A percentile compares a stretch with the other conserved stretches of the same genome.
phyloP scores from a whole-genome alignment of 805 yeast species.

The Nakazawaea holstii region DNA sequence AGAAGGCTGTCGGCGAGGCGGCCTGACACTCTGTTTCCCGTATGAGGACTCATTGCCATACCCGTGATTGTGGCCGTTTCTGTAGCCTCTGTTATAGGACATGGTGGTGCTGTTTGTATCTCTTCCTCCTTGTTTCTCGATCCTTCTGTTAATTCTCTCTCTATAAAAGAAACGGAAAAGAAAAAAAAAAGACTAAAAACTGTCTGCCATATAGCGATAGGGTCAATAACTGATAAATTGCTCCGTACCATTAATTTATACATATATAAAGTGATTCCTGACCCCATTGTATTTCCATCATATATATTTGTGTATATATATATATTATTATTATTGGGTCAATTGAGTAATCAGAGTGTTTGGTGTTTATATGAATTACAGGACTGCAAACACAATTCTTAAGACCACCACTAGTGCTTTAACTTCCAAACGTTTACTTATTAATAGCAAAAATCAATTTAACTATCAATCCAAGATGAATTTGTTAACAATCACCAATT shows the following conservation, averaged over 20 bases:
- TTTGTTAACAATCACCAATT: constrained; percentile 48
- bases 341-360: not conserved
- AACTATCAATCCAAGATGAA: constrained; percentile 23
- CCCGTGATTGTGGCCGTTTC: not conserved
- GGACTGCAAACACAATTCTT: not conserved
- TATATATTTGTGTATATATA: too few relatives aligned
- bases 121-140: not conserved
- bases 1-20: not conserved
- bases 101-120: not conserved
- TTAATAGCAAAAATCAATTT: not conserved
- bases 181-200: too few relatives aligned
- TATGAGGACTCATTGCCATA: not conserved
- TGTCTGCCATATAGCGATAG: not conserved
- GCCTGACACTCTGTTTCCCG: not conserved
- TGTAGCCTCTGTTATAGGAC: not conserved
- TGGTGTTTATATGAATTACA: not conserved
- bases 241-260: not conserved
- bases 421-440: not conserved
- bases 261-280: too few relatives aligned
- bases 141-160: too few relatives aligned
- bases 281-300: too few relatives aligned
- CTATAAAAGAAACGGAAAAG: too few relatives aligned
- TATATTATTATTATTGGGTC: not conserved
- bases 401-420: not conserved
- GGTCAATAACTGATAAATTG: too few relatives aligned